Evolutionary conservation across 305 asterid species (phyloP), one percentile per base, ranked within the genome.

Genomic region (Fraxinus velutina): DNA sequence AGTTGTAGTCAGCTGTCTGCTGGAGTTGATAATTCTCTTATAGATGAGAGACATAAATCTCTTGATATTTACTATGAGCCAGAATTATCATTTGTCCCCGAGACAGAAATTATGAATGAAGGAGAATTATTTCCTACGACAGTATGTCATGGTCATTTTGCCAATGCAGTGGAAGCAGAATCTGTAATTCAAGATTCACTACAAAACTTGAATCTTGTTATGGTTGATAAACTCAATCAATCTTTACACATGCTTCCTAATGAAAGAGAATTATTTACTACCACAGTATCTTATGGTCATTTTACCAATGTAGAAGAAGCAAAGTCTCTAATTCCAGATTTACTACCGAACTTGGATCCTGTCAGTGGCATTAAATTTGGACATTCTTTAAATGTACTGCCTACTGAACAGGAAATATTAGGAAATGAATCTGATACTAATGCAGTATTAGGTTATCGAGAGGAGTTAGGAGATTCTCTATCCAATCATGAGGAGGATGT

Each of bases 71-170:
- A 95, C 62, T 70, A 80, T 83, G 89, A 90, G 68, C 95, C 97
- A 80, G 97, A 93, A 88, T 86, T 92, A 60, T 83, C 94, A 34
- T 88, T 85, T 78, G 92, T 94, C 78, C 93, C 97, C 6, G 97
- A 90, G 87, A 87, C 98, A 8, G 89, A 86, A 83, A 77, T 87
- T 84, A 82, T 88, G 84, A 79, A 87, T 42, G 92, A 82, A 83
- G 79, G 89, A 75, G 90, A 87, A 47, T 78, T 94, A 64, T 86
- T 79, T 84, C 89, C 95, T 12, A 78, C 88, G 52, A 84, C 90
- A 60, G 92, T 90, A 55, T 89, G 96, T 72, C 89, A 83, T 84
- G 83, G 92, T 82, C 84, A 83, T 85, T 79, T 86, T 79, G 81
- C 78, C 81, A 82, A 73, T 82, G 84, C 71, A 78, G 79, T 79